Evolutionary conservation across 495 filamentous ascomycete genomes (phyloP).

Genomic region (Apiosordaria backusii): DNA sequence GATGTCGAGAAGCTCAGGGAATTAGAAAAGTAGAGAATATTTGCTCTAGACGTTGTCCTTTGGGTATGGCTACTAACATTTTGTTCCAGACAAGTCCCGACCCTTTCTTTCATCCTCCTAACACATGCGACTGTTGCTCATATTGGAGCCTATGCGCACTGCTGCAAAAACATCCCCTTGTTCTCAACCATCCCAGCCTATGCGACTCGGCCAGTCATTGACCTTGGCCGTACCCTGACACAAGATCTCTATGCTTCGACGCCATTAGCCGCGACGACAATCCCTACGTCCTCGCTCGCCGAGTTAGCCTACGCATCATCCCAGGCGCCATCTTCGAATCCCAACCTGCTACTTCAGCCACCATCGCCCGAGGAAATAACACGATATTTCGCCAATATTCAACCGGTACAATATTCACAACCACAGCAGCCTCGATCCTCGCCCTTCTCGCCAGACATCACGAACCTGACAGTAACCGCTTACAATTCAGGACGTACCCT

Average conservation of each 20-base stretch:
- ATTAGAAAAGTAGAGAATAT: slow-evolving; percentile 68
- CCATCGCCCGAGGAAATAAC: slow-evolving; percentile 86
- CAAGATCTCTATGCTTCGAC: slow-evolving; percentile 92
- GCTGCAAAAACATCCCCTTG: slow-evolving; percentile 90
- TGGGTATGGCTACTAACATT: slow-evolving; percentile 10
- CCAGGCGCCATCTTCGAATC: slow-evolving; percentile 42
- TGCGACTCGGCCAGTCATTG: slow-evolving; percentile 88
- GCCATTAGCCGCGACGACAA: slow-evolving; percentile 76
- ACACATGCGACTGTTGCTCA: slow-evolving; percentile 90
- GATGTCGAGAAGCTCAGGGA: slow-evolving; percentile 74
- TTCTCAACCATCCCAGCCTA: slow-evolving; percentile 95
- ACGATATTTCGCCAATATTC: slow-evolving; percentile 86
- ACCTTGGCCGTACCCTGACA: slow-evolving; percentile 82
- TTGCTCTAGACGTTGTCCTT: neutral
- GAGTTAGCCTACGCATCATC: slow-evolving; percentile 60
- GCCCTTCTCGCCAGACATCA: slow-evolving; percentile 80
- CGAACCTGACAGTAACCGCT: slow-evolving; percentile 92
- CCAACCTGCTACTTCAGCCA: slow-evolving; percentile 69
- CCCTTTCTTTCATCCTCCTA: slow-evolving; percentile 88
- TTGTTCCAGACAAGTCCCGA: slow-evolving; percentile 68
- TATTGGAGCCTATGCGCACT: slow-evolving; percentile 90
- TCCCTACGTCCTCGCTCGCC: slow-evolving; percentile 64
- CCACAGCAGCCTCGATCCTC: slow-evolving; percentile 83
- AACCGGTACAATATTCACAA: slow-evolving; percentile 93
- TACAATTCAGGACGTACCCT: slow-evolving; percentile 96